Base-by-base conservation (phyloP, 2,329 filamentous ascomycete genomes). In the Xylariaceae sp. region DNA sequence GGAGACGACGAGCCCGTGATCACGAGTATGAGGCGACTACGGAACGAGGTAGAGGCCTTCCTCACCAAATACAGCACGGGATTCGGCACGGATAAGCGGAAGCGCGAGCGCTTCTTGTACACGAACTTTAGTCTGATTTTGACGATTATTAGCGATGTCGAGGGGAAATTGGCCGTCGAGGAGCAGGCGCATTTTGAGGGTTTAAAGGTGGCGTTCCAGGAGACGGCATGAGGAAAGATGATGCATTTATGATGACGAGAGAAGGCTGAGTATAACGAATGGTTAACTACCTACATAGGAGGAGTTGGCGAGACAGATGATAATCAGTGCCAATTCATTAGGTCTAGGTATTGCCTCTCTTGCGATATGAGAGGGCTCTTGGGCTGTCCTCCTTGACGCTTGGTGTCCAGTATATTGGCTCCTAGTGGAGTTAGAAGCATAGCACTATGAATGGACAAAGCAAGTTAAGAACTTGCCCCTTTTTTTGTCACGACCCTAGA, bases 51-150 rank as follows among this genome's bases (percentile, higher is more conserved):
- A 48, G 92, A 97, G 73, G 83, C 84, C 0, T 94, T 97, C 66
- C 74, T 99, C 62, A 83, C 84, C 4, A 91, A 89, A 71, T 79
- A 92, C 60, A 89, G 89, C 70, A 88, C 90, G 66, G 79, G 80
- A 0, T 90, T 92, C 63, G 86, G 84, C 17, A 76, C 81, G 1
- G 93, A 96, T 69, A 81, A 84, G 64, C 84, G 90, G 71, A 95
- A 95, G 76, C 82, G 88, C 66, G 88, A 93, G 66, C 81, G 94
- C 50, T 97, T 97, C 71, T 74, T 99, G 69, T 94, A 89, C 71
- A 99, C 97, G 72, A 99, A 99, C 73, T 97, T 96, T 74, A 95
- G 90, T 56, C 79, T 99, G 64, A 84, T 99, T n/a, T 80, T 91
- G 68, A 97, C 94, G 9, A 97, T 99, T 63, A 89, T 99, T 64